Conservation (phyloP, 2,329 filamentous ascomycete genomes). For the Calcarisporium arbuscula region DNA sequence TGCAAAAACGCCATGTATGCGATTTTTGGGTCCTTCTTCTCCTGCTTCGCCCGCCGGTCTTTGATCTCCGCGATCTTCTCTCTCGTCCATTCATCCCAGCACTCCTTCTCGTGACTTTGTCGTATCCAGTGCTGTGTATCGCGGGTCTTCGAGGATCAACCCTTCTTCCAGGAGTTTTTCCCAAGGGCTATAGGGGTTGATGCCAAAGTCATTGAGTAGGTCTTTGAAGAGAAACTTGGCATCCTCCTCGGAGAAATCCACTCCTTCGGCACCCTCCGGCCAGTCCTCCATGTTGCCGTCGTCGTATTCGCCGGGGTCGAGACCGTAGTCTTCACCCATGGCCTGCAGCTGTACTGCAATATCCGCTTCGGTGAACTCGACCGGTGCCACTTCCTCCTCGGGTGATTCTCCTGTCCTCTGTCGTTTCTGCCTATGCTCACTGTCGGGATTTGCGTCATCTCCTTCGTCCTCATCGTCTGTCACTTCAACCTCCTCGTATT, state of each 20-base stretch:
- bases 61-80: slow-evolving; percentile 68
- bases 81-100: slow-evolving; percentile 77
- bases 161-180: slow-evolving; percentile 82
- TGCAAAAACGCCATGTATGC: slow-evolving; percentile 78
- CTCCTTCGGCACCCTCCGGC: slow-evolving; percentile 66
- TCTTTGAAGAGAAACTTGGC: slow-evolving; percentile 75
- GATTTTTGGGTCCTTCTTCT: slow-evolving; percentile 76
- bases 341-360: slow-evolving; percentile 86
- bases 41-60: slow-evolving; percentile 65
- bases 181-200: slow-evolving; percentile 88
- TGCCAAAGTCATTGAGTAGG: slow-evolving; percentile 71
- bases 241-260: slow-evolving; percentile 68
- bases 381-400: slow-evolving; percentile 49
- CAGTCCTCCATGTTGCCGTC: slow-evolving; percentile 54
- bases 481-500: slow-evolving; percentile 68
- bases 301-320: slow-evolving; percentile 72
- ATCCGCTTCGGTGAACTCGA: slow-evolving; percentile 91
- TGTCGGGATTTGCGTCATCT: slow-evolving; percentile 32
- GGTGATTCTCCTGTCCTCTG: slow-evolving; percentile 46
- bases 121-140: slow-evolving; percentile 77
- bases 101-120: slow-evolving; percentile 77
- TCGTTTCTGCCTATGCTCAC: slow-evolving; percentile 53
- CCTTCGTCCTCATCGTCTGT: slow-evolving; percentile 41
- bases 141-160: slow-evolving; percentile 73
- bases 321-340: slow-evolving; percentile 79